phyloP scores from a whole-genome alignment of 1,284 basidiomycete genomes.

The Apiotrichum laibachii region DNA sequence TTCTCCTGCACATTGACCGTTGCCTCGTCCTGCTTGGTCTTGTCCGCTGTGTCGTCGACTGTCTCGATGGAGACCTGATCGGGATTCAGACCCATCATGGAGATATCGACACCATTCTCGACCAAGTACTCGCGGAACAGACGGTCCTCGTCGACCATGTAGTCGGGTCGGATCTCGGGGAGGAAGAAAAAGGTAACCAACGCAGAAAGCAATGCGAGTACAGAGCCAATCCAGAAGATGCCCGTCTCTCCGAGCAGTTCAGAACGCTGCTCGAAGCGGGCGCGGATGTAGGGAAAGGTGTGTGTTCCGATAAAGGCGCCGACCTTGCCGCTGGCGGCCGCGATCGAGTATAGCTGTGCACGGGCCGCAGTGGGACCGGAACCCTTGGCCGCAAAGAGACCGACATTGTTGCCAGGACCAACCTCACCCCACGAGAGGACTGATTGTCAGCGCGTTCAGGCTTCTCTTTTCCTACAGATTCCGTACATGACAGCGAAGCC shows the following conservation, averaged over 20 bases:
- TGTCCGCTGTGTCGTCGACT: not conserved
- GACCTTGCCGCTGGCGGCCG: constrained; percentile 82
- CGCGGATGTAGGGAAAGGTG: constrained; percentile 63
- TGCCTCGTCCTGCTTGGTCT: no score
- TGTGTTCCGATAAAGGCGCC: constrained; percentile 74
- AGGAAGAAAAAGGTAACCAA: constrained; percentile 73
- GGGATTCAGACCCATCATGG: constrained; percentile 9
- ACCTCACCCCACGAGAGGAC: constrained; percentile 75
- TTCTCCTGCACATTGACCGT: no score
- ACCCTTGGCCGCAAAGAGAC: constrained; percentile 74
- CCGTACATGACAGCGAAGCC: constrained; percentile 88
- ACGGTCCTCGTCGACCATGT: constrained; percentile 73
- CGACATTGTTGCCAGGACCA: constrained; percentile 75
- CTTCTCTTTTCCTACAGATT: constrained; percentile 50
- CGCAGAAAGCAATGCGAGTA: constrained; percentile 75
- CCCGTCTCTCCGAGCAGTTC: constrained; percentile 39
- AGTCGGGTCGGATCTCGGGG: constrained; percentile 68
- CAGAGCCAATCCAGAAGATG: constrained; percentile 51
- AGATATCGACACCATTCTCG: constrained; percentile 61
- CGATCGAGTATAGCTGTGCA: constrained; percentile 79
- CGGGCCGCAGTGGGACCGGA: constrained; percentile 75
- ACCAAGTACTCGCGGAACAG: constrained; percentile 76
- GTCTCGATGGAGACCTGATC: not conserved
- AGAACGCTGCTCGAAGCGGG: constrained; percentile 7
- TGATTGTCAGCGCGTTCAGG: not conserved